Percentiles rank a stretch among this genome's conserved stretches.
phyloP scores from a whole-genome alignment of 164 flowering plant species.

The Chimonanthus praecox region DNA sequence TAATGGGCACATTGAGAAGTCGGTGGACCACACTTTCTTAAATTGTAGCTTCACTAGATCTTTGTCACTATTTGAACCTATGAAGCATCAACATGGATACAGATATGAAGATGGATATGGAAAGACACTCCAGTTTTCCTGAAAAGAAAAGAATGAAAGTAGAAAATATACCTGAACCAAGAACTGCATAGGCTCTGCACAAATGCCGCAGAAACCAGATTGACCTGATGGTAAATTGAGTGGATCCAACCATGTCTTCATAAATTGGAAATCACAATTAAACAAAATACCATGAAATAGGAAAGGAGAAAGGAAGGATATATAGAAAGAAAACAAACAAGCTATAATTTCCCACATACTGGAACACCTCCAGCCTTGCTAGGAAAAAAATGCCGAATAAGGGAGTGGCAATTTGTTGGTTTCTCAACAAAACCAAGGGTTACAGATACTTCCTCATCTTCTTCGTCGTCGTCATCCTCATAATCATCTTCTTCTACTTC shows the following conservation, averaged over 20 bases:
- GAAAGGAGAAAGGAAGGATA: neutral
- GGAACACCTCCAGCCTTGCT: constrained; percentile 94
- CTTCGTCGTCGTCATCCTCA: constrained; percentile 19
- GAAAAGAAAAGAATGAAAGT: no score
- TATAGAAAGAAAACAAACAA: constrained; percentile 3
- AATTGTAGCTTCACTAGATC: no score
- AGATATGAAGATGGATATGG: neutral
- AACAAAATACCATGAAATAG: neutral
- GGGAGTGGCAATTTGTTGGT: constrained; percentile 44
- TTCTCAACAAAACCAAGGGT: constrained; percentile 18
- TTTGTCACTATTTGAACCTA: neutral
- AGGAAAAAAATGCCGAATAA: constrained; percentile 70
- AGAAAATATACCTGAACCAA: constrained; percentile 64
- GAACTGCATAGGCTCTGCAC: constrained; percentile 74
- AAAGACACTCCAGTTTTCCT: no score
- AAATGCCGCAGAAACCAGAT: constrained; percentile 57
- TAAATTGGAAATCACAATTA: neutral
- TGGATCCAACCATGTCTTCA: constrained; percentile 93
- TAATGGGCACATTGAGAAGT: no score
- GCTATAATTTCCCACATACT: constrained; percentile 26
- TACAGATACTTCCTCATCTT: neutral
- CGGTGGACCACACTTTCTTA: no score
- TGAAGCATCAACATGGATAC: neutral
- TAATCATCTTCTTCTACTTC: constrained; percentile 29
- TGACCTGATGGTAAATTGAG: constrained; percentile 57